Evolutionary conservation across 352 stramenopile species (phyloP), one percentile per base, ranked within the genome.

Genomic region (Pythium sp.): DNA sequence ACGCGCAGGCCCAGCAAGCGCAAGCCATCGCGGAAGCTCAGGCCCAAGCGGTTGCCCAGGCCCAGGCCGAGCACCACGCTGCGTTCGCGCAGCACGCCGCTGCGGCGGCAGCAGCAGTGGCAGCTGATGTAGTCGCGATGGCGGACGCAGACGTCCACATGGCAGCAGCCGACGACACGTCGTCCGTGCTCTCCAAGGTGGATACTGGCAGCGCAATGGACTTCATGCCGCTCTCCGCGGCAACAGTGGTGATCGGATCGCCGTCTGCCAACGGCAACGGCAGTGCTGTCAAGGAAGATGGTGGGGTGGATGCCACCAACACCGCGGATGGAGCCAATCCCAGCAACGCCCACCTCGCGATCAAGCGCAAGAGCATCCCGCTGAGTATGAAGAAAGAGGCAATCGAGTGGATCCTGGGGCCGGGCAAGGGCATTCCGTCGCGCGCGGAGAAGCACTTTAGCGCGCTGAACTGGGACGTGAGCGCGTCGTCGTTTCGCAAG

Each of bases 341-440:
- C 30, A 32, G 22, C 9, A 54, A 9, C 28, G 30, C 18, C 14
- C 15, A 67, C 55, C 58, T 61, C 12, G 56, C 64, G 46, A 78
- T 88, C 38, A 87, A 83, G 43, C 77, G 86, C 67, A 91, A 91
- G 77, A 93, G 84, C 65, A 90, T 92, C 64, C 78, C 83, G 34
- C 70, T 93, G 57, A 90, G 82, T 55, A 90, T 90, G 82, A 93
- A 93, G 67, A 89, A 93, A 73, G 80, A 93, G 66, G 86, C 84
- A 20, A 92, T 92, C 62, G 74, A 89, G 63, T 93, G 86, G 86
- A 92, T 93, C 55, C 75, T 90, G 72, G 82, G 82, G 2, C 81
- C 80, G 3, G 86, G 84, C 5, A 89, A 91, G 60, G 86, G 86
- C 24, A 75, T 92, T 24, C 86, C 84, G 26, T 90, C 79, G 46